Percentiles rank a stretch among this genome's conserved stretches.
phyloP scores from a whole-genome alignment of 108 stramenopile species.

The Stephanodiscus minutulus region DNA sequence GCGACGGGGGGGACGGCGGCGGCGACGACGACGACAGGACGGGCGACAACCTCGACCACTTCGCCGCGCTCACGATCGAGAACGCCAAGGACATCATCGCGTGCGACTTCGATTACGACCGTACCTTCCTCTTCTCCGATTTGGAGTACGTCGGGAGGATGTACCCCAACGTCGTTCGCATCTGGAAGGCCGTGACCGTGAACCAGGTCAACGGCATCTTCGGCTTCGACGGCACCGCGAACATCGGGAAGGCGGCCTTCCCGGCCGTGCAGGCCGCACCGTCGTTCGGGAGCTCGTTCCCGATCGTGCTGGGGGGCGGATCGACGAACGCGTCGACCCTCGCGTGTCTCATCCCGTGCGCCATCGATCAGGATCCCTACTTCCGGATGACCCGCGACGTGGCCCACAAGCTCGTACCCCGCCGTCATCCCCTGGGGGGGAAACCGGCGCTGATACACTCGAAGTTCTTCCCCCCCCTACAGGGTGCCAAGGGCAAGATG shows the following conservation, averaged over 20 bases:
- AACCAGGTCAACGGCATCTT: conserved; percentile 95
- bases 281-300: conserved; percentile 93
- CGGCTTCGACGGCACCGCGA: conserved; percentile 90
- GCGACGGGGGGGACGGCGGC: too few relatives aligned
- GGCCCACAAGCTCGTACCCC: conserved; percentile 87
- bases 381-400: conserved; percentile 99
- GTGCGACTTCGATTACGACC: conserved; percentile 93
- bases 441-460: conserved; percentile 98
- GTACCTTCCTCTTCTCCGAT: conserved; percentile 92
- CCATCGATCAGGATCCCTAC: conserved; percentile 99
- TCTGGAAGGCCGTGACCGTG: conserved; percentile 96
- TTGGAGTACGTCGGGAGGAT: conserved; percentile 96
- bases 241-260: conserved; percentile 95
- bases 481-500: conserved; percentile 98
- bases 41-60: conserved; percentile 90
- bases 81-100: conserved; percentile 99
- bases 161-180: conserved; percentile 97
- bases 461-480: conserved; percentile 98
- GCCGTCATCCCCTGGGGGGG: conserved; percentile 65
- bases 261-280: conserved; percentile 97
- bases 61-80: conserved; percentile 88
- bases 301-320: conserved; percentile 62
- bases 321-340: conserved; percentile 50
- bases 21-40: conserved; percentile 36
- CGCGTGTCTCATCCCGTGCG: conserved; percentile 95